Conservation (phyloP, 192 early-diverging fungal species). For the Coemansia sp. region DNA sequence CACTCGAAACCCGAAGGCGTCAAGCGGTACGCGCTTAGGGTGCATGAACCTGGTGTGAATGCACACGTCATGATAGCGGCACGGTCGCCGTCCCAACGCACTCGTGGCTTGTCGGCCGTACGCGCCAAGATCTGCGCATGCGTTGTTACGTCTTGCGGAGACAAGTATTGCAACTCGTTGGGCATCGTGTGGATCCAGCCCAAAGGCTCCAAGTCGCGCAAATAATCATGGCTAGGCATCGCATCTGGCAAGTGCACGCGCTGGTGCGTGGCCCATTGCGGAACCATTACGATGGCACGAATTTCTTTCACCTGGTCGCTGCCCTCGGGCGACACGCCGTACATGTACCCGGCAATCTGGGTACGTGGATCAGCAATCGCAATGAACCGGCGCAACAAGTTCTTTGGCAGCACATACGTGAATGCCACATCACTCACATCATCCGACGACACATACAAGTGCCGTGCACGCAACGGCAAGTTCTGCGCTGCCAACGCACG, state of each 20-base stretch:
- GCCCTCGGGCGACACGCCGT: constrained; percentile 86
- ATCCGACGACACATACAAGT: constrained; percentile 95
- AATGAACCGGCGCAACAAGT: constrained; percentile 95
- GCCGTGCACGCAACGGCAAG: constrained; percentile 90
- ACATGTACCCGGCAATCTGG: constrained; percentile 94
- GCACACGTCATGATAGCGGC: constrained; percentile 88
- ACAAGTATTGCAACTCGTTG: constrained; percentile 80
- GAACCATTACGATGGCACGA: constrained; percentile 88
- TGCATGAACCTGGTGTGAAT: constrained; percentile 98
- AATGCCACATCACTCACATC: constrained; percentile 93
- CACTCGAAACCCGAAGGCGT: constrained; percentile 97
- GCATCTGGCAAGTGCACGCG: constrained; percentile 86
- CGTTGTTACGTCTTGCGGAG: constrained; percentile 86
- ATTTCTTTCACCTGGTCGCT: constrained; percentile 96
- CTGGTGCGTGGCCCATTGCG: constrained; percentile 97
- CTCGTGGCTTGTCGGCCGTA: constrained; percentile 63
- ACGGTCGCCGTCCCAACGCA: constrained; percentile 92
- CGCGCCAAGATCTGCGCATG: constrained; percentile 90
- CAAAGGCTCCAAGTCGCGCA: constrained; percentile 91
- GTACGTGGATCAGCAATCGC: constrained; percentile 91
- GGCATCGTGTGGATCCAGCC: constrained; percentile 99
- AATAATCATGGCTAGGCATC: constrained; percentile 87
- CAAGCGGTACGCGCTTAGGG: constrained; percentile 91
- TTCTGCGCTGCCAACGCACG: constrained; percentile 97
- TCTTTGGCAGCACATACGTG: constrained; percentile 98